Evolutionary conservation across 202 grass and related monocot species (phyloP).

Genomic region (Saccharum hybrid): DNA sequence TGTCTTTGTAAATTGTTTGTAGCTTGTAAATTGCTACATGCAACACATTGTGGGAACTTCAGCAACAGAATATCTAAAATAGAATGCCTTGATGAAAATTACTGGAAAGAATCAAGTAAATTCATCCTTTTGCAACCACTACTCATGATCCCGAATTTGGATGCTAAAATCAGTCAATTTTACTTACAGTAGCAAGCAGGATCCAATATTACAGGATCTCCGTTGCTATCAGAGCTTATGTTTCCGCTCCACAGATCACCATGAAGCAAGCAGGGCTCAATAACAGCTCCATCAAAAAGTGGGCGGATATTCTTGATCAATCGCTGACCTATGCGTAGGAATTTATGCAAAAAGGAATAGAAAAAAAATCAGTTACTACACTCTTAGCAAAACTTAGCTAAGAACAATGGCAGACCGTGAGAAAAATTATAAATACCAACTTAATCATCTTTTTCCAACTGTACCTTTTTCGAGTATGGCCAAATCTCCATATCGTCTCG

Average conservation of each 20-base stretch:
- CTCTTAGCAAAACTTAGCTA: background rate
- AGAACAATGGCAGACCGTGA: background rate
- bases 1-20: background rate
- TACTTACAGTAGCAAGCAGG: slow-evolving; percentile 81
- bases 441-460: background rate
- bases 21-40: background rate
- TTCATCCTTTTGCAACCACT: background rate
- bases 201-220: slow-evolving; percentile 85
- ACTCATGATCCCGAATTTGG: background rate
- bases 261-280: slow-evolving; percentile 84
- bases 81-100: background rate
- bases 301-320: slow-evolving; percentile 59
- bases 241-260: slow-evolving; percentile 90
- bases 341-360: background rate
- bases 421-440: background rate
- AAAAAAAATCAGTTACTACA: background rate
- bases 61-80: background rate
- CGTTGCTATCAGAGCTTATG: slow-evolving; percentile 63
- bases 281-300: slow-evolving; percentile 66
- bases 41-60: background rate
- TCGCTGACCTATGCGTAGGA: slow-evolving; percentile 53
- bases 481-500: slow-evolving; percentile 62
- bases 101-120: background rate
- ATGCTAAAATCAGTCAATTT: background rate
- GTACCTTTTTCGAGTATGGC: slow-evolving; percentile 77